Evolutionary conservation across 2,329 filamentous ascomycete species (phyloP).

Genomic region (Fusarium metavorans): DNA sequence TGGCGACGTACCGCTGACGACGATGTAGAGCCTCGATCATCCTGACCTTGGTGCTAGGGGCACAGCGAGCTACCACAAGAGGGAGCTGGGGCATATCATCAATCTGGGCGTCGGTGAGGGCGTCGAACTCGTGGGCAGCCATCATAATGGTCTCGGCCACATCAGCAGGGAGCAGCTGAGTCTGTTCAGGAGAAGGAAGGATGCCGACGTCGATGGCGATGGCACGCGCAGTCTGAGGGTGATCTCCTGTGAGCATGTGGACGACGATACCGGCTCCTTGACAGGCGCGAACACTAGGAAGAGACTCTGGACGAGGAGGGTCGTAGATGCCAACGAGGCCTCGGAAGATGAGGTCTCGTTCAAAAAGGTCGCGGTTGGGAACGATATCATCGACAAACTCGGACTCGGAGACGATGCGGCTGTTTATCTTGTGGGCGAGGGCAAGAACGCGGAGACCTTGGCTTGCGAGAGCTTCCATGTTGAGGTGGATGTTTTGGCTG

Average conservation of each 20-base stretch:
- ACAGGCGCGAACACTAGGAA: slow-evolving; percentile 65
- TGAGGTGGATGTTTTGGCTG: slow-evolving; percentile 68
- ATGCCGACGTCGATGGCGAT: slow-evolving; percentile 73
- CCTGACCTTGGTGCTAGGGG: slow-evolving; percentile 76
- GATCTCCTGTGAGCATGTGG: slow-evolving; percentile 75
- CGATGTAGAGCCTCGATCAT: slow-evolving; percentile 82
- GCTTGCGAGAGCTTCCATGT: slow-evolving; percentile 73
- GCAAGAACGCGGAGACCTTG: slow-evolving; percentile 75
- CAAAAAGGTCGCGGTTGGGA: slow-evolving; percentile 48
- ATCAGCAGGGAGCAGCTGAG: slow-evolving; percentile 57
- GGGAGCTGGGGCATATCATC: slow-evolving; percentile 72
- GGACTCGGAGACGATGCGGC: slow-evolving; percentile 36
- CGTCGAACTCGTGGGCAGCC: slow-evolving; percentile 73
- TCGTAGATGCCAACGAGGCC: slow-evolving; percentile 77
- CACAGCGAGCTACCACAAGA: slow-evolving; percentile 75
- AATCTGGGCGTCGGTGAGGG: slow-evolving; percentile 70
- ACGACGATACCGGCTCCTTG: slow-evolving; percentile 70
- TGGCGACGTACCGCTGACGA: slow-evolving; percentile 71
- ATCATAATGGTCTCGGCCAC: slow-evolving; percentile 69
- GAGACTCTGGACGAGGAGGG: slow-evolving; percentile 73
- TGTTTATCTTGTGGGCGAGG: slow-evolving; percentile 58
- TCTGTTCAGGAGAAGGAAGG: slow-evolving; percentile 58
- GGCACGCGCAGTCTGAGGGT: slow-evolving; percentile 69
- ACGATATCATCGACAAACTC: slow-evolving; percentile 42
- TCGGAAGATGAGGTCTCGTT: slow-evolving; percentile 70